phyloP scores from a whole-genome alignment of 2,329 filamentous ascomycete species.

The Pezicula neosporulosa region DNA sequence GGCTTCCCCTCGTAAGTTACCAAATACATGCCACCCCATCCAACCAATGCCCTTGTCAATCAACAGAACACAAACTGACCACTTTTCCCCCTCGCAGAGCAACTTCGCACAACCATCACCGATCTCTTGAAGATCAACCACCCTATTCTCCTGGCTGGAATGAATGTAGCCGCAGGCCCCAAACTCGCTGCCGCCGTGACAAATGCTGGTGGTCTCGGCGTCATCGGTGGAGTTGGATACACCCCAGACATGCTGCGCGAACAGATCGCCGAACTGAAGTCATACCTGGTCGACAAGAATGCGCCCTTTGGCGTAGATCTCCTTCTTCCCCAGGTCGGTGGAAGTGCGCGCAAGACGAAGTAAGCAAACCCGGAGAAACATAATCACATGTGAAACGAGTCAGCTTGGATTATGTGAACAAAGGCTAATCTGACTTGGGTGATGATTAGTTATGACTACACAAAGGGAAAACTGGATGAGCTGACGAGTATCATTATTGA shows the following conservation, averaged over 20 bases:
- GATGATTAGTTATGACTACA: slow-evolving; percentile 86
- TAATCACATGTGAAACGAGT: slow-evolving; percentile 3
- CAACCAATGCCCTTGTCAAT: background rate
- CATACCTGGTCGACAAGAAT: slow-evolving; percentile 82
- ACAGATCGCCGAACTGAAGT: slow-evolving; percentile 93
- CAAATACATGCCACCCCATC: slow-evolving; percentile 13
- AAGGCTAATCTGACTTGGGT: slow-evolving; percentile 16
- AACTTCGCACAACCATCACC: slow-evolving; percentile 87
- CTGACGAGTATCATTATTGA: slow-evolving; percentile 91
- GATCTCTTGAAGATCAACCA: slow-evolving; percentile 98
- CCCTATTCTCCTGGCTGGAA: slow-evolving; percentile 90
- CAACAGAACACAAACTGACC: slow-evolving; percentile 19
- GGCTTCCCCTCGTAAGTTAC: slow-evolving; percentile 74
- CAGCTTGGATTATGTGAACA: slow-evolving; percentile 11
- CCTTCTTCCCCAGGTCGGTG: slow-evolving; percentile 90
- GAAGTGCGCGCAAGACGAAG: slow-evolving; percentile 93
- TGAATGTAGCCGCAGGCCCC: slow-evolving; percentile 97
- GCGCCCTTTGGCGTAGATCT: slow-evolving; percentile 94
- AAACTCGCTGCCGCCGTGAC: slow-evolving; percentile 95
- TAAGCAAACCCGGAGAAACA: slow-evolving; percentile 31
- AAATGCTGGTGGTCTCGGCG: slow-evolving; percentile 93
- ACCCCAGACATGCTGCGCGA: slow-evolving; percentile 96
- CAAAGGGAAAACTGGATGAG: slow-evolving; percentile 94
- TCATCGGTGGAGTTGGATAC: slow-evolving; percentile 94
- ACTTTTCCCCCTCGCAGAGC: slow-evolving; percentile 49